Percentiles rank a stretch among this genome's conserved stretches.
These are phyloP conservation scores for Fusarium sp. DNA, from an alignment of 2,329 filamentous ascomycete species.

Conservation along the genomic window DNA sequence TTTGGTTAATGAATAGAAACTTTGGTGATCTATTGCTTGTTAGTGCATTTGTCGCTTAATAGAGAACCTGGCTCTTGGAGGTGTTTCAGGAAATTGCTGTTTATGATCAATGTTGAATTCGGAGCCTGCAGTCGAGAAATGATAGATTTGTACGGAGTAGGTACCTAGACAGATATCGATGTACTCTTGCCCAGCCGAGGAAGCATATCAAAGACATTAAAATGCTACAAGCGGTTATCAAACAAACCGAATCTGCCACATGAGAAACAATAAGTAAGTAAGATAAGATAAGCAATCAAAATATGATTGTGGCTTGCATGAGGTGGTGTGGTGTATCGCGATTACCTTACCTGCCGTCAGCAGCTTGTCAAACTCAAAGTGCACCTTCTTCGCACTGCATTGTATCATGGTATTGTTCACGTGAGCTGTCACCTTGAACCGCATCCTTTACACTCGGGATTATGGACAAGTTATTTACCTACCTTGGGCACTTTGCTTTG, in stretches of 20 bases:
- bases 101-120: neutral
- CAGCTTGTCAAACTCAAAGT: neutral
- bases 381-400: neutral
- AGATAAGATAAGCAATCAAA: neutral
- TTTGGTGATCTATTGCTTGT: slow-evolving; percentile 9
- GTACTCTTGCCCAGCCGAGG: neutral
- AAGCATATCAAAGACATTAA: neutral
- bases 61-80: neutral
- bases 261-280: neutral
- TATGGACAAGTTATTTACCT: neutral
- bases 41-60: neutral
- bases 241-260: neutral
- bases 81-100: neutral
- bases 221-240: neutral
- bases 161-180: neutral
- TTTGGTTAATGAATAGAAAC: slow-evolving; percentile 23
- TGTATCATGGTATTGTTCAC: neutral
- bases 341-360: neutral
- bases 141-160: neutral
- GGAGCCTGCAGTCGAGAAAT: neutral
- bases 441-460: neutral
- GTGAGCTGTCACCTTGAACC: neutral
- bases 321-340: neutral
- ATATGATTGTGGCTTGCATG: neutral
- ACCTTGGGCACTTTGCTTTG: neutral